A percentile compares a stretch with the other conserved stretches of the same genome.
These are phyloP conservation scores for Stephania yunnanensis DNA, from an alignment of 164 flowering plant genomes.

Conservation along the genomic window DNA sequence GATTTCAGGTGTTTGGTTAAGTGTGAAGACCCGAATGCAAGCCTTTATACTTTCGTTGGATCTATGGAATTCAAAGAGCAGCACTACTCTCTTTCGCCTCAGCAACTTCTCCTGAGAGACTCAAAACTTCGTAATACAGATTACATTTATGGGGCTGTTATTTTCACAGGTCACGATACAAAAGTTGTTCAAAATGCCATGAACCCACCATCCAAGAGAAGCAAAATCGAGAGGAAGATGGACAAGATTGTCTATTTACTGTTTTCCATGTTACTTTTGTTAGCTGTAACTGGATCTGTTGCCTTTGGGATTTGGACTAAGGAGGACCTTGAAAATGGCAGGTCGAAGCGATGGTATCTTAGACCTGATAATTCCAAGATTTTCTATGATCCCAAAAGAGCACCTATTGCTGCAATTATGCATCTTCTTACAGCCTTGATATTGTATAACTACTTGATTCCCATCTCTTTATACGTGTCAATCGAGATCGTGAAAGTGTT, in stretches of 20 bases:
- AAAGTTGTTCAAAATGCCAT: conserved; percentile 88
- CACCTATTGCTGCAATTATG: conserved; percentile 52
- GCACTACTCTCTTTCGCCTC: conserved; percentile 63
- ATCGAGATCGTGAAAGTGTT: conserved; percentile 89
- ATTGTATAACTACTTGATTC: conserved; percentile 74
- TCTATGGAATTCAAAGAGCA: conserved; percentile 58
- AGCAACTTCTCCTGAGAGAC: conserved; percentile 83
- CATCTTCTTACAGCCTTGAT: conserved; percentile 74
- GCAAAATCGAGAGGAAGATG: conserved; percentile 78
- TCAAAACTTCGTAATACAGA: conserved; percentile 93
- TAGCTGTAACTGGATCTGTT: conserved; percentile 63
- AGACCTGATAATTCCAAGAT: conserved; percentile 53
- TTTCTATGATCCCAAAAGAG: conserved; percentile 61
- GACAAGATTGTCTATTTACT: conserved; percentile 69
- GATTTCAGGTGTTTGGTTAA: conserved; percentile 59
- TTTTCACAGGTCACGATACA: conserved; percentile 92
- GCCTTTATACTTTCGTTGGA: conserved; percentile 81
- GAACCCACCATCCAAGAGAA: conserved; percentile 88
- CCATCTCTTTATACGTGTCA: conserved; percentile 87
- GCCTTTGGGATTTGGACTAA: conserved; percentile 62
- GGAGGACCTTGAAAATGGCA: conserved; percentile 50
- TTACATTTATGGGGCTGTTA: conserved; percentile 71
- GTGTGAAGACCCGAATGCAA: conserved; percentile 96
- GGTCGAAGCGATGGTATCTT: conserved; percentile 76
- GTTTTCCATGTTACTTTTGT: conserved; percentile 42